phyloP scores from a whole-genome alignment of 1,284 basidiomycete species.

The Sporisorium exsertum region DNA sequence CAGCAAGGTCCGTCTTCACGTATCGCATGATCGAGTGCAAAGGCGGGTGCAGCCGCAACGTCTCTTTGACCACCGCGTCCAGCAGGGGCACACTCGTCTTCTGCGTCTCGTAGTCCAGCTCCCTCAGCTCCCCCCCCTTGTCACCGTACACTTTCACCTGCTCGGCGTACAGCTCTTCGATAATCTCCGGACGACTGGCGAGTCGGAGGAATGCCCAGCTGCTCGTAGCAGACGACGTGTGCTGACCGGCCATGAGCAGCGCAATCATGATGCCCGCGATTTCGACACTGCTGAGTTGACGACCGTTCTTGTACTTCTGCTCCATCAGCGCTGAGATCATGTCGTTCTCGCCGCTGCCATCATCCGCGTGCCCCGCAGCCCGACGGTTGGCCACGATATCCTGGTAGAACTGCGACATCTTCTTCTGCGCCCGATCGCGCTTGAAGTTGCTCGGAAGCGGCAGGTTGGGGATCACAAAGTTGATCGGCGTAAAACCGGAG shows the following conservation, averaged over 20 bases:
- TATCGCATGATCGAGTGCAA: constrained; percentile 77
- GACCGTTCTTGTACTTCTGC: constrained; percentile 88
- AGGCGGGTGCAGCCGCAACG: constrained; percentile 75
- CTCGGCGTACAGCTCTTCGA: constrained; percentile 78
- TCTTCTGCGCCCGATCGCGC: constrained; percentile 89
- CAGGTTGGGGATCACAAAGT: constrained; percentile 94
- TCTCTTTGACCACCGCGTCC: constrained; percentile 91
- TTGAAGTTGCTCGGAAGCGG: constrained; percentile 88
- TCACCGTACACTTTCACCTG: constrained; percentile 86
- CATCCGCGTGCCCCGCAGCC: constrained; percentile 56
- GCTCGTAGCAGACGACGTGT: constrained; percentile 91
- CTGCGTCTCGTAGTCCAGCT: constrained; percentile 88
- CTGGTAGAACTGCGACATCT: constrained; percentile 94
- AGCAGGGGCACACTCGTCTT: constrained; percentile 81
- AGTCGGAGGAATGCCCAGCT: constrained; percentile 92
- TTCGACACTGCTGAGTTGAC: constrained; percentile 83
- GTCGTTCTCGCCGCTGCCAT: constrained; percentile 76
- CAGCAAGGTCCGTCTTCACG: constrained; percentile 83
- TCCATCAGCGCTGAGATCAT: constrained; percentile 91
- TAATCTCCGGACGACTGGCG: constrained; percentile 81
- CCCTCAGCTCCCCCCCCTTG: constrained; percentile 76
- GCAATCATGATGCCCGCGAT: constrained; percentile 91
- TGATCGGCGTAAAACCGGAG: constrained; percentile 73
- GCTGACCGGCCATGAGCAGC: constrained; percentile 86
- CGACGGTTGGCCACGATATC: constrained; percentile 85